Percentiles rank a stretch among this genome's conserved stretches.
Evolutionary conservation across 2,329 filamentous ascomycete genomes (phyloP).

Genomic region (Bipolaris bicolor): DNA sequence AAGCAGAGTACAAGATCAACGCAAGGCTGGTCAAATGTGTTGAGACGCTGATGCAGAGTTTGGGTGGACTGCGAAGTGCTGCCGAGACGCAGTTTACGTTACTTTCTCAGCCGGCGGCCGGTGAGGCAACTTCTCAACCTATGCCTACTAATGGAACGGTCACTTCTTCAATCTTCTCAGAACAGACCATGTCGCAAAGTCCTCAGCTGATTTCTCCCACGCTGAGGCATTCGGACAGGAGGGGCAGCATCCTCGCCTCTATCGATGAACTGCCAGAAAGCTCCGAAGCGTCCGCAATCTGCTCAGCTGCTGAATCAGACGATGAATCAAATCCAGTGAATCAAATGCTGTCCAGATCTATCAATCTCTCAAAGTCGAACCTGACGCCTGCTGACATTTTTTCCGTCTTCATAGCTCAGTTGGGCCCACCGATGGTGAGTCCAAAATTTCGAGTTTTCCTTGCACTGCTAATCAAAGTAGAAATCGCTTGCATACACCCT

Average conservation of each 20-base stretch:
- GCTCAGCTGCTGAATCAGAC: constrained; percentile 39
- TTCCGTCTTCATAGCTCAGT: constrained; percentile 81
- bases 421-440: constrained; percentile 83
- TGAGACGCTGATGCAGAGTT: constrained; percentile 82
- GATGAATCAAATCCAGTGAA: constrained; percentile 30
- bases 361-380: constrained; percentile 36
- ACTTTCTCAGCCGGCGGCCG: constrained; percentile 65
- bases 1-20: constrained; percentile 79
- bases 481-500: constrained; percentile 93
- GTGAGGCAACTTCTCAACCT: constrained; percentile 20
- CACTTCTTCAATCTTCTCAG: constrained; percentile 34
- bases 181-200: constrained; percentile 28
- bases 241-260: constrained; percentile 49
- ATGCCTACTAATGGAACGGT: constrained; percentile 27
- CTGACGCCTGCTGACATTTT: constrained; percentile 81
- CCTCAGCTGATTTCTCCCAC: constrained; percentile 38
- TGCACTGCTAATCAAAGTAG: constrained; percentile 43
- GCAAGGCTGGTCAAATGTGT: constrained; percentile 81
- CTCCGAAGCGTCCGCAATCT: constrained; percentile 34
- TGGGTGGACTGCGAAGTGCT: constrained; percentile 88
- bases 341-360: constrained; percentile 27
- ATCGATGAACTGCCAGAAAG: constrained; percentile 52
- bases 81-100: constrained; percentile 88
- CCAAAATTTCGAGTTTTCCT: background rate
- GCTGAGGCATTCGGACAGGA: constrained; percentile 40